phyloP scores from a whole-genome alignment of 2,329 filamentous ascomycete genomes.

The Alternaria dauci region DNA sequence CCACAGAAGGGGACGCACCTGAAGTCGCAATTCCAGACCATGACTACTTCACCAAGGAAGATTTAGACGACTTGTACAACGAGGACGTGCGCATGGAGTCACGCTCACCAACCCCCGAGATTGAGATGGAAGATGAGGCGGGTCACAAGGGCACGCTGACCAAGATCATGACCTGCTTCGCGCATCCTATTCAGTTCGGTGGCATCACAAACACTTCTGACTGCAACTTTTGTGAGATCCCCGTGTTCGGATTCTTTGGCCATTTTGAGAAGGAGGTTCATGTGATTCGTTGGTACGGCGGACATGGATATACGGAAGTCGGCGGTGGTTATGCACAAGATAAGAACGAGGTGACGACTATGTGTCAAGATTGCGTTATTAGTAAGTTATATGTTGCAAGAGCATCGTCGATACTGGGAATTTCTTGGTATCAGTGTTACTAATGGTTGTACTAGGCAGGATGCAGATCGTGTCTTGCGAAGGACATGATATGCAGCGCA shows the following conservation, averaged over 20 bases:
- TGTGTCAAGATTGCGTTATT: conserved; percentile 37
- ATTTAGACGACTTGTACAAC: conserved; percentile 24
- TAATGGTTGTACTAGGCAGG: conserved; percentile 12
- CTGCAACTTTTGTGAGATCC: conserved; percentile 56
- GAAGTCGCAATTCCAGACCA: conserved; percentile 6
- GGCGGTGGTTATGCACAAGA: conserved; percentile 48
- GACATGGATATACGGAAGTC: conserved; percentile 52
- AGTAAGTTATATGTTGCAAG: background rate
- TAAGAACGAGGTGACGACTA: conserved; percentile 29
- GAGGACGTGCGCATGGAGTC: conserved; percentile 7
- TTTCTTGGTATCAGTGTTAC: background rate
- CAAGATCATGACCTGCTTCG: conserved; percentile 51
- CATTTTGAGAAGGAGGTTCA: conserved; percentile 46
- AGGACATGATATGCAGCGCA: conserved; percentile 22
- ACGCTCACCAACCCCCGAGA: conserved; percentile 33
- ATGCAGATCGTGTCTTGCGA: conserved; percentile 36
- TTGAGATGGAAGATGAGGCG: conserved; percentile 37
- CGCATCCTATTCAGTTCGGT: conserved; percentile 53
- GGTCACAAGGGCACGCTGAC: conserved; percentile 37
- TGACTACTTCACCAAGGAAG: conserved; percentile 24
- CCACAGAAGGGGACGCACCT: conserved; percentile 8
- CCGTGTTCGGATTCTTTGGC: conserved; percentile 53
- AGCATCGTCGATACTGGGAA: fast-evolving
- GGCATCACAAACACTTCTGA: conserved; percentile 6
- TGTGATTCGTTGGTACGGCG: conserved; percentile 47